Conservation (phyloP, 2,329 filamentous ascomycete species). For the Hypoxylon rubiginosum region DNA sequence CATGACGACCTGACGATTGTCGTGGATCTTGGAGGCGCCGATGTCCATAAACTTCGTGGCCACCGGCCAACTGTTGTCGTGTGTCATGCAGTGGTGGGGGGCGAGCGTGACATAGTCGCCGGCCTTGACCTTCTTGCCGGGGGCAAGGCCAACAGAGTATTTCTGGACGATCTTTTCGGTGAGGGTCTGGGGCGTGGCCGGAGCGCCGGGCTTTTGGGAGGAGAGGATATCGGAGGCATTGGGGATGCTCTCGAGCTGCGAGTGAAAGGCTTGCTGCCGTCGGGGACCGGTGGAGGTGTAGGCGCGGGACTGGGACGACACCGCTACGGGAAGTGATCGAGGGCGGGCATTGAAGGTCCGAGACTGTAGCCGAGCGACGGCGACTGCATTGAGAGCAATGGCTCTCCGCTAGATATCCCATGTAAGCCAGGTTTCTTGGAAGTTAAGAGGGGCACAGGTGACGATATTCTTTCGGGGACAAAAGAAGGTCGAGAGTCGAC, state of each 20-base stretch:
- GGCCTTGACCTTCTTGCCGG: constrained; percentile 79
- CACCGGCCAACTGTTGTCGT: constrained; percentile 78
- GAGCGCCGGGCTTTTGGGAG: constrained; percentile 9
- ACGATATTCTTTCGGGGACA: neutral
- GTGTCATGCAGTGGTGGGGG: constrained; percentile 84
- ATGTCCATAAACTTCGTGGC: constrained; percentile 85
- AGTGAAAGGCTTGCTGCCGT: constrained; percentile 28
- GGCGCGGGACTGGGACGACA: neutral
- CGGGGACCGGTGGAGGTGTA: constrained; percentile 4
- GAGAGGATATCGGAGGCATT: constrained; percentile 21
- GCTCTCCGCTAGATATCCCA: neutral
- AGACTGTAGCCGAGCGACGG: neutral
- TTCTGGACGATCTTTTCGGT: constrained; percentile 94
- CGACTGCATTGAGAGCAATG: neutral
- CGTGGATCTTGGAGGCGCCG: constrained; percentile 79
- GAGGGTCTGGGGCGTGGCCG: constrained; percentile 75
- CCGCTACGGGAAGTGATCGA: neutral
- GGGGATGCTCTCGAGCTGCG: constrained; percentile 16
- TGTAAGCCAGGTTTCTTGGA: neutral
- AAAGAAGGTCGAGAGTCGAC: neutral
- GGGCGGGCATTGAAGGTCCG: neutral
- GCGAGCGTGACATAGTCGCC: constrained; percentile 88
- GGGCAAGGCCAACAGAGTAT: constrained; percentile 80
- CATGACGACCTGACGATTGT: constrained; percentile 82
- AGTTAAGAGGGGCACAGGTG: neutral